Conservation (phyloP, 345 rosid genomes). For the Euclidium syriacum region DNA sequence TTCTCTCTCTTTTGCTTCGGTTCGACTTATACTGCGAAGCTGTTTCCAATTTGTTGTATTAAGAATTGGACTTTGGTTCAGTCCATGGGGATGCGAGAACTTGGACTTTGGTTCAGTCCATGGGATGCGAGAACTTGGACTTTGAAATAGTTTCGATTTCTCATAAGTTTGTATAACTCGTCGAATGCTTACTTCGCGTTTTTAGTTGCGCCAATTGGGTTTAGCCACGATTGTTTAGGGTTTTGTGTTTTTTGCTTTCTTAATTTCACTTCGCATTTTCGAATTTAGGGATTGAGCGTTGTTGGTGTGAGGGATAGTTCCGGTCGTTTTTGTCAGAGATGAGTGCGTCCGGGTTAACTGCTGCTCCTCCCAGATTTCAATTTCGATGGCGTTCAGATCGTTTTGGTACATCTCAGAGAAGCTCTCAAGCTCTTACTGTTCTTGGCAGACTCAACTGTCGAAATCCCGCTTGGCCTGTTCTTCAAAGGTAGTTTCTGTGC, state of each 20-base stretch:
- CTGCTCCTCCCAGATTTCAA: slow-evolving; percentile 51
- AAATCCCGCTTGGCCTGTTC: slow-evolving; percentile 19
- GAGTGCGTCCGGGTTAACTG: slow-evolving; percentile 55
- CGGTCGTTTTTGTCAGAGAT: slow-evolving; percentile 29
- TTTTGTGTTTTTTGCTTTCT: background rate
- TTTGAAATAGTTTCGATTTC: background rate
- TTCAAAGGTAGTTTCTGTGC: slow-evolving; percentile 40
- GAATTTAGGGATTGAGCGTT: slow-evolving; percentile 13
- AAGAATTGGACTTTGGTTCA: slow-evolving; percentile 1
- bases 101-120: slow-evolving; percentile 12
- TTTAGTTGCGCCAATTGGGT: background rate
- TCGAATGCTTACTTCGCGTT: background rate
- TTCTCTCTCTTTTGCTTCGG: background rate
- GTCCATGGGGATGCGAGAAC: slow-evolving; percentile 8
- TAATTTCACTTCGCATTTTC: background rate
- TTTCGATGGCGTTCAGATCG: slow-evolving; percentile 34
- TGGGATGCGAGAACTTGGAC: background rate
- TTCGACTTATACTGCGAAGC: background rate
- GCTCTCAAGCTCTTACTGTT: slow-evolving; percentile 29
- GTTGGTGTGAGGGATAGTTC: slow-evolving; percentile 11
- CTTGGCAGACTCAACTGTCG: slow-evolving; percentile 22
- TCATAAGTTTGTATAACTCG: background rate
- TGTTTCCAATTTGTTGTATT: background rate
- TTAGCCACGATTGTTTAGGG: background rate
- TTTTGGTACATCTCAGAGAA: slow-evolving; percentile 23